Conservation (phyloP, 2,329 filamentous ascomycete genomes). For the Paramyrothecium sp. region DNA sequence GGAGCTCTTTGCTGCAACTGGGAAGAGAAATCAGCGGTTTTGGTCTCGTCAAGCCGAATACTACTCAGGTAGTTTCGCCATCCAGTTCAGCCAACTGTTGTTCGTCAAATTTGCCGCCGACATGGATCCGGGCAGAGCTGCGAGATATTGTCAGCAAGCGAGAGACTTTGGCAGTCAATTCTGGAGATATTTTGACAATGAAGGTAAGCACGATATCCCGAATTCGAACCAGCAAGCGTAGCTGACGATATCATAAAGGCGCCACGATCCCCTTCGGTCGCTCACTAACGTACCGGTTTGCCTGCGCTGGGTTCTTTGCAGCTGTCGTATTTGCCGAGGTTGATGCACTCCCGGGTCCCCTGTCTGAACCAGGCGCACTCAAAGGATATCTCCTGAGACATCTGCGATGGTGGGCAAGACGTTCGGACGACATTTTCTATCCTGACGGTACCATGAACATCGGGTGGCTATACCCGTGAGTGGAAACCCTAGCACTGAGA, state of each 20-base stretch:
- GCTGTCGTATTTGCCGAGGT: conserved; percentile 39
- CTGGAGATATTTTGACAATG: conserved; percentile 45
- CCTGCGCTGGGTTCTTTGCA: conserved; percentile 45
- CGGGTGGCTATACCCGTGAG: conserved; percentile 27
- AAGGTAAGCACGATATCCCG: conserved; percentile 28
- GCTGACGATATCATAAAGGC: conserved; percentile 24
- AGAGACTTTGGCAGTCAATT: conserved; percentile 36
- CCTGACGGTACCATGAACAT: conserved; percentile 46
- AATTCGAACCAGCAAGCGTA: neutral
- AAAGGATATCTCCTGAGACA: conserved; percentile 49
- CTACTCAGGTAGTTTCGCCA: conserved; percentile 51
- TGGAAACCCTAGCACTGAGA: neutral
- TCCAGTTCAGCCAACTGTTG: conserved; percentile 47
- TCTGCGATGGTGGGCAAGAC: conserved; percentile 45
- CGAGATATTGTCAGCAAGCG: conserved; percentile 33
- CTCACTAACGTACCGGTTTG: conserved; percentile 48
- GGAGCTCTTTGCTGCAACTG: neutral
- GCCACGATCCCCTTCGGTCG: conserved; percentile 49
- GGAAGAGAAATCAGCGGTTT: neutral
- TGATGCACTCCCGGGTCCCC: conserved; percentile 26
- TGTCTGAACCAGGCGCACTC: conserved; percentile 33
- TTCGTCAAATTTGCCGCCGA: conserved; percentile 40
- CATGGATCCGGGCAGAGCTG: conserved; percentile 34
- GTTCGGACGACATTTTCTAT: conserved; percentile 40
- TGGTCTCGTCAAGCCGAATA: conserved; percentile 40